Percentiles rank a stretch among this genome's conserved stretches.
phyloP scores from a whole-genome alignment of 768 basidiomycete species.

The Lepiota subincarnata region DNA sequence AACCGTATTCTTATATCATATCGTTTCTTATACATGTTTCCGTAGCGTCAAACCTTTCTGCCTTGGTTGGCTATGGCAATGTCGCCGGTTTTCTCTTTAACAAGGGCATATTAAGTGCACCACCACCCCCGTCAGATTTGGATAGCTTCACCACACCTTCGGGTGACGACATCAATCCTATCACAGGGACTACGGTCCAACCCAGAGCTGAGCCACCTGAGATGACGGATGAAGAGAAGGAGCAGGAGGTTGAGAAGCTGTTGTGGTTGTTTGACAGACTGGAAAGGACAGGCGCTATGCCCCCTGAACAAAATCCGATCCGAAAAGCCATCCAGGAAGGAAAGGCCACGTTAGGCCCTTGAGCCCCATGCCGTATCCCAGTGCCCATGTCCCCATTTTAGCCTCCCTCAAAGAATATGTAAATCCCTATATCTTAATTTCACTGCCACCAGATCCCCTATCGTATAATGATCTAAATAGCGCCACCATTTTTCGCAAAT shows the following conservation, averaged over 20 bases:
- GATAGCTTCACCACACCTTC: constrained; percentile 30
- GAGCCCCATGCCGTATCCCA: not conserved
- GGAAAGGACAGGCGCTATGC: constrained; percentile 69
- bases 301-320: constrained; percentile 65
- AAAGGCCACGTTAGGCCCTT: constrained; percentile 15
- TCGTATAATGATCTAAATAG: not conserved
- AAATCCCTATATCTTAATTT: no score
- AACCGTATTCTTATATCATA: not conserved
- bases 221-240: constrained; percentile 97
- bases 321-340: constrained; percentile 58
- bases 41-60: constrained; percentile 63
- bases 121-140: constrained; percentile 31
- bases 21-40: not conserved
- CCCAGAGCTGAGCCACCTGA: constrained; percentile 35
- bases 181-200: constrained; percentile 69
- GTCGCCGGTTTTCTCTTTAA: constrained; percentile 93
- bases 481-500: no score
- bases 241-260: constrained; percentile 86
- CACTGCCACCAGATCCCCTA: not conserved
- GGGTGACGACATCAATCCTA: constrained; percentile 68
- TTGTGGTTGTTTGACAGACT: constrained; percentile 90
- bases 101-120: constrained; percentile 75
- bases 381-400: not conserved
- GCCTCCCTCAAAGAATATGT: not conserved
- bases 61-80: constrained; percentile 89